These are phyloP conservation scores for Teratosphaeria zuluensis DNA, from an alignment of 2,329 filamentous ascomycete species.

Conservation along the genomic window DNA sequence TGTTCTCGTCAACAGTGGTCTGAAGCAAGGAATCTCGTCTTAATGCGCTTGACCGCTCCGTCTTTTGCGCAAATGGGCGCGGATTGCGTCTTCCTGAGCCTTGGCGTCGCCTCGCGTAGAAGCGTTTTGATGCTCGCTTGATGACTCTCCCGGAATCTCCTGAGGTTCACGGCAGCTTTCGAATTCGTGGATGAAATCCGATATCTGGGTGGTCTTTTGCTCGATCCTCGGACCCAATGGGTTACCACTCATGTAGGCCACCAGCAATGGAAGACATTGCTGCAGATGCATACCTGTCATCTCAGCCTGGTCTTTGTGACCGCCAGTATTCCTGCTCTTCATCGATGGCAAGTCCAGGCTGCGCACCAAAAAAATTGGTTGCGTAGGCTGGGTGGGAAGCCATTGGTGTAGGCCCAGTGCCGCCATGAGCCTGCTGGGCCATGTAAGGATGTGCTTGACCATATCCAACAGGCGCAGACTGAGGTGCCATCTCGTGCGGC, in stretches of 20 bases:
- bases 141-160: neutral
- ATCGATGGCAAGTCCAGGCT: neutral
- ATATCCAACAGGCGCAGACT: slow-evolving; percentile 1
- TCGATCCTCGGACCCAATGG: neutral
- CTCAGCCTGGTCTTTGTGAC: neutral
- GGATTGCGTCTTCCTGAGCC: neutral
- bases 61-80: neutral
- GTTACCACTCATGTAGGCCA: neutral
- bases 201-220: neutral
- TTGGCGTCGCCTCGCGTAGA: neutral
- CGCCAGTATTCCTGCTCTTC: neutral
- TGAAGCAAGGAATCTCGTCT: neutral
- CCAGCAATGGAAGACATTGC: neutral
- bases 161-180: neutral
- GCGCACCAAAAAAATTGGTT: neutral
- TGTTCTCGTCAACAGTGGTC: neutral
- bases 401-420: neutral
- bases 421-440: neutral
- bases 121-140: neutral
- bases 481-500: slow-evolving; percentile 1
- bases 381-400: neutral
- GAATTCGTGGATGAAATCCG: no score
- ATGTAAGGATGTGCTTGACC: slow-evolving; percentile 1
- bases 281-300: neutral
- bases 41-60: neutral